These are phyloP conservation scores for Phoma herbarum DNA, from an alignment of 2,329 filamentous ascomycete genomes.

Conservation along the genomic window DNA sequence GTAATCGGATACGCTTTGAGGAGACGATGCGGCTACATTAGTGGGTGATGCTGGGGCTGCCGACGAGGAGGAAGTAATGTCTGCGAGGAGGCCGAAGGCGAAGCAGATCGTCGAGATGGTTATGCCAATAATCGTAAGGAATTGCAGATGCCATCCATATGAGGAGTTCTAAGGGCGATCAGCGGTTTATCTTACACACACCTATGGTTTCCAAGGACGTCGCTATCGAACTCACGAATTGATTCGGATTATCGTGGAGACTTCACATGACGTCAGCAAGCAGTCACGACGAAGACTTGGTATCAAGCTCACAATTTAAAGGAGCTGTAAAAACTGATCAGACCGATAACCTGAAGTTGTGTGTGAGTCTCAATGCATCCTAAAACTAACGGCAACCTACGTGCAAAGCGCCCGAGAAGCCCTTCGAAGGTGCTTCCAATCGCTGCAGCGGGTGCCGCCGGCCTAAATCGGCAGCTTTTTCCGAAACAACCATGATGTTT, in stretches of 20 bases:
- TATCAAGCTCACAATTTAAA: conserved; percentile 50
- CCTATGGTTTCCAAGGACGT: too few species aligned
- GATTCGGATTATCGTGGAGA: conserved; percentile 42
- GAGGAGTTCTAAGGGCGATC: conserved; percentile 57
- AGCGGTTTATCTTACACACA: not conserved
- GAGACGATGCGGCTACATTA: not conserved
- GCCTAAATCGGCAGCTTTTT: conserved; percentile 37
- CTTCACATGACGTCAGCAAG: conserved; percentile 36
- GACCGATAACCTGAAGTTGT: conserved; percentile 45
- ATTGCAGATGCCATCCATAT: conserved; percentile 76
- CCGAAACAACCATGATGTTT: conserved; percentile 27
- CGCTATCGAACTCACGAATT: conserved; percentile 29
- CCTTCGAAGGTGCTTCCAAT: conserved; percentile 70
- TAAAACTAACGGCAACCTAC: conserved; percentile 30
- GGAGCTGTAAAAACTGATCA: conserved; percentile 56
- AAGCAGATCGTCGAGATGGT: conserved; percentile 69
- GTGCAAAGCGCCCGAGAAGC: conserved; percentile 70
- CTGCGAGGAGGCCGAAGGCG: conserved; percentile 67
- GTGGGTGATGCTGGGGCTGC: conserved; percentile 43
- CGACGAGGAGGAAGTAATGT: conserved; percentile 54
- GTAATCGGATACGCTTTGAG: conserved; percentile 53
- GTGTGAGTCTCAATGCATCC: not conserved
- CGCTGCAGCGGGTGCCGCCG: conserved; percentile 70
- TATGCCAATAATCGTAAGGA: conserved; percentile 78
- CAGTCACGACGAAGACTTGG: not conserved